These are phyloP conservation scores for Speleostelium caveatum DNA, from an alignment of 78 protist species.

Conservation along the genomic window DNA sequence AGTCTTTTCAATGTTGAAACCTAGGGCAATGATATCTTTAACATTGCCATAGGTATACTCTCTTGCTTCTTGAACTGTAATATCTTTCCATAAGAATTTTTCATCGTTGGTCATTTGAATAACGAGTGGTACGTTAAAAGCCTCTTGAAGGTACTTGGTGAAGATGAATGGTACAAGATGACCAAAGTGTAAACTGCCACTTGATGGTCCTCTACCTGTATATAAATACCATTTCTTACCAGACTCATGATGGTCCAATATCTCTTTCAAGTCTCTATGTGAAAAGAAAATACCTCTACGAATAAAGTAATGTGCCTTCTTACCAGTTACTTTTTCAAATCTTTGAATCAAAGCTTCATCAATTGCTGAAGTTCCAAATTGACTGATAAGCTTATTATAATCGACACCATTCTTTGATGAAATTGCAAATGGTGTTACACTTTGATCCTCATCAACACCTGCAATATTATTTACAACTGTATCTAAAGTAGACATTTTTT, in stretches of 20 bases:
- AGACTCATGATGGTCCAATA: constrained; percentile 90
- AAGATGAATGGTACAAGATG: constrained; percentile 98
- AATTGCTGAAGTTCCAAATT: constrained; percentile 88
- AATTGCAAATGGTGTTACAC: constrained; percentile 73
- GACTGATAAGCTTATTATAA: constrained; percentile 91
- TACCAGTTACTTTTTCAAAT: constrained; percentile 91
- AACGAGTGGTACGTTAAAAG: constrained; percentile 97
- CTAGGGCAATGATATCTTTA: constrained; percentile 99
- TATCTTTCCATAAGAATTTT: constrained; percentile 95
- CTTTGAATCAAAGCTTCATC: constrained; percentile 80
- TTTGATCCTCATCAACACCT: constrained; percentile 46
- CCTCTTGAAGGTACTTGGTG: constrained; percentile 97
- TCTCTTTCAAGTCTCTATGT: constrained; percentile 92
- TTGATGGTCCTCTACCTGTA: constrained; percentile 99
- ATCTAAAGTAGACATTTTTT: no score
- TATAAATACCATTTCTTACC: constrained; percentile 97
- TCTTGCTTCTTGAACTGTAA: constrained; percentile 87
- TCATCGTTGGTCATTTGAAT: constrained; percentile 99
- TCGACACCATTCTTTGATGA: constrained; percentile 84
- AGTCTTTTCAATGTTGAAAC: constrained; percentile 97
- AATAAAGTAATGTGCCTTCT: constrained; percentile 87
- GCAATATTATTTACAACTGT: no score
- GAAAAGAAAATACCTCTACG: constrained; percentile 94
- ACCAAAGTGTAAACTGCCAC: constrained; percentile 98
- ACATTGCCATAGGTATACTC: constrained; percentile 91